These are phyloP conservation scores for Verticillium zaregamsianum DNA, from an alignment of 2,329 filamentous ascomycete genomes.

Conservation along the genomic window DNA sequence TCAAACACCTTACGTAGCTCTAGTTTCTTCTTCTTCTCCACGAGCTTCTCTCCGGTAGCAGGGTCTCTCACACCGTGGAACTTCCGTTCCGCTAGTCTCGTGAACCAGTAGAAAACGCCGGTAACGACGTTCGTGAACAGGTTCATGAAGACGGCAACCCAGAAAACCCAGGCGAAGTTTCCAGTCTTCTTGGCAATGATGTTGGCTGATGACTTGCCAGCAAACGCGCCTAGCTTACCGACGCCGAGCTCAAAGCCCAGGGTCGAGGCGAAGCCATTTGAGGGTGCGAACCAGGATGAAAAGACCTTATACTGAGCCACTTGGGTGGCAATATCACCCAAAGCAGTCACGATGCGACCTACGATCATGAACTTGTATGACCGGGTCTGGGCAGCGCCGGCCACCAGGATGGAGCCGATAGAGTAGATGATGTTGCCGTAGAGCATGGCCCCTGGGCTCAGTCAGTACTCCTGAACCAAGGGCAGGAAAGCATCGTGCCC, in stretches of 20 bases:
- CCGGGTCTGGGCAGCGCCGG: slow-evolving; percentile 50
- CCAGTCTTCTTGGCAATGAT: slow-evolving; percentile 52
- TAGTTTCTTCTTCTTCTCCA: slow-evolving; percentile 54
- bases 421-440: slow-evolving; percentile 59
- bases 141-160: slow-evolving; percentile 60
- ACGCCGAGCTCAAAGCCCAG: slow-evolving; percentile 57
- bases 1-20: slow-evolving; percentile 51
- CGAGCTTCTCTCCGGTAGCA: slow-evolving; percentile 55
- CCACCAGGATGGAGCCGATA: slow-evolving; percentile 54
- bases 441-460: slow-evolving; percentile 42
- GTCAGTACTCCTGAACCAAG: neutral
- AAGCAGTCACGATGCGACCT: slow-evolving; percentile 48
- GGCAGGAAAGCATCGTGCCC: neutral
- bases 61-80: slow-evolving; percentile 46
- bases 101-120: slow-evolving; percentile 51
- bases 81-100: slow-evolving; percentile 40
- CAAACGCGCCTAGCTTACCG: slow-evolving; percentile 57
- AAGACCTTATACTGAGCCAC: slow-evolving; percentile 63
- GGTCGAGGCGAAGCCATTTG: slow-evolving; percentile 57
- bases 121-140: slow-evolving; percentile 57
- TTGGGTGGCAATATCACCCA: slow-evolving; percentile 62
- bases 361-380: slow-evolving; percentile 58
- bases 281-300: slow-evolving; percentile 60
- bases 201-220: slow-evolving; percentile 57
- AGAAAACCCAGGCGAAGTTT: slow-evolving; percentile 59